phyloP scores from a whole-genome alignment of 2,329 filamentous ascomycete species.

The Bipolaris oryzae region DNA sequence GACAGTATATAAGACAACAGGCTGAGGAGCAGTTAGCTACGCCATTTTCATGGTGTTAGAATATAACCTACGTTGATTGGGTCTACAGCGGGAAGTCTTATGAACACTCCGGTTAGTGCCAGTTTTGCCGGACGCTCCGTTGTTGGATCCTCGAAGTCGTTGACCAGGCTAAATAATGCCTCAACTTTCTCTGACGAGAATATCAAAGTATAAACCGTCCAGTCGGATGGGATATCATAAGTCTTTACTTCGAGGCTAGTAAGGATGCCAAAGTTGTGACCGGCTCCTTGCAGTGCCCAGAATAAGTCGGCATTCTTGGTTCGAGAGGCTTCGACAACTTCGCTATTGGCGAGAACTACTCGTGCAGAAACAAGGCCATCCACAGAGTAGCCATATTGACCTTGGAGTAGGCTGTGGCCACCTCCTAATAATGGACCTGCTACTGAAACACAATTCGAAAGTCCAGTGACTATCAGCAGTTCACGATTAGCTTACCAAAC shows the following conservation, averaged over 20 bases:
- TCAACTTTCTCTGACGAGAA: conserved; percentile 35
- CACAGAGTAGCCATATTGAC: conserved; percentile 49
- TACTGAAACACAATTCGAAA: conserved; percentile 52
- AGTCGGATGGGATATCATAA: conserved; percentile 17
- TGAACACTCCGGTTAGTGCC: conserved; percentile 16
- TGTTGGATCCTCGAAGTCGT: conserved; percentile 21
- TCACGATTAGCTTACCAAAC: not conserved
- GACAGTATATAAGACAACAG: conserved; percentile 24
- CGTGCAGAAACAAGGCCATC: conserved; percentile 31
- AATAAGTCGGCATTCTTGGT: conserved; percentile 45
- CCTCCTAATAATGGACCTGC: conserved; percentile 63
- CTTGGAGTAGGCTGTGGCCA: conserved; percentile 61
- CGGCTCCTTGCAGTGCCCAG: conserved; percentile 49
- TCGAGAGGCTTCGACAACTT: conserved; percentile 36
- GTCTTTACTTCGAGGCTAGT: conserved; percentile 45
- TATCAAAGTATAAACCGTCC: conserved; percentile 19
- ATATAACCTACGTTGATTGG: conserved; percentile 17
- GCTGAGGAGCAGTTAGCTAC: conserved; percentile 8
- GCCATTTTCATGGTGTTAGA: not conserved
- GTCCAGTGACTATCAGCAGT: conserved; percentile 20
- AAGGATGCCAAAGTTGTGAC: conserved; percentile 49
- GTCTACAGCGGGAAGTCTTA: conserved; percentile 21
- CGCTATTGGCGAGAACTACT: conserved; percentile 39
- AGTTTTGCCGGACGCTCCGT: conserved; percentile 13
- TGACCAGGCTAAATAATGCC: conserved; percentile 40